A percentile compares a stretch with the other conserved stretches of the same genome.
Evolutionary conservation across 2,329 filamentous ascomycete genomes (phyloP).

Genomic region (Pseudopithomyces maydicus): DNA sequence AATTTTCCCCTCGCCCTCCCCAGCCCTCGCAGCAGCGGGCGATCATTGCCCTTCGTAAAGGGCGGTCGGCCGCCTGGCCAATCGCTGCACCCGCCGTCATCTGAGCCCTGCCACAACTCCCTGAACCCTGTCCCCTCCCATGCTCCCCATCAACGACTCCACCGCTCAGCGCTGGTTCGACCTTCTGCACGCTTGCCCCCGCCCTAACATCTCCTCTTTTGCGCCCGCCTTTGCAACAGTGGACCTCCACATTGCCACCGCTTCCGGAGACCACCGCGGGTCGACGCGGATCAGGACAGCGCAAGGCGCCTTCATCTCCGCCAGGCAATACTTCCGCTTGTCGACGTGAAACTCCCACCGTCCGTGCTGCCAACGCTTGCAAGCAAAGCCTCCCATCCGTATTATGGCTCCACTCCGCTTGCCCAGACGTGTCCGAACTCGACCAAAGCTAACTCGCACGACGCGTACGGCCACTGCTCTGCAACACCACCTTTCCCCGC

Average conservation of each 20-base stretch:
- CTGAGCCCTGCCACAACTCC: slow-evolving; percentile 19
- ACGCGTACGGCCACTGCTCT: slow-evolving; percentile 7
- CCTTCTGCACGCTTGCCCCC: background rate
- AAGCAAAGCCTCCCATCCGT: slow-evolving; percentile 6
- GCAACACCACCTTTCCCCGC: slow-evolving; percentile 37
- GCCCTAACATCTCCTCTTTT: background rate
- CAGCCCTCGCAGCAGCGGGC: slow-evolving; percentile 23
- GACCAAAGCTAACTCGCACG: background rate
- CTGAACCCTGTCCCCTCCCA: slow-evolving; percentile 15
- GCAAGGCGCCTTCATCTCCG: background rate
- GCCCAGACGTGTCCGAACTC: slow-evolving; percentile 1
- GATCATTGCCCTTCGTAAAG: slow-evolving; percentile 29
- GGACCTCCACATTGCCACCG: background rate
- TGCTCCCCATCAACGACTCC: slow-evolving; percentile 13
- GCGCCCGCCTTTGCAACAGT: background rate
- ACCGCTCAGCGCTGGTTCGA: background rate
- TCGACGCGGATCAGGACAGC: background rate
- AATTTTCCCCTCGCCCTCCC: slow-evolving; percentile 25
- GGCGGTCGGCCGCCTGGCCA: slow-evolving; percentile 27
- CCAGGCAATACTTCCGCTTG: slow-evolving; percentile 1
- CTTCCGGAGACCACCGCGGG: background rate
- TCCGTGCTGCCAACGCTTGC: slow-evolving; percentile 14
- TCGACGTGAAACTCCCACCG: slow-evolving; percentile 19
- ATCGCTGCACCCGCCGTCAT: slow-evolving; percentile 11
- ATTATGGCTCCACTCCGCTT: slow-evolving; percentile 1